Evolutionary conservation across 2,329 filamentous ascomycete species (phyloP), one percentile per base, ranked within the genome.

Genomic region (Penicillium sp.): DNA sequence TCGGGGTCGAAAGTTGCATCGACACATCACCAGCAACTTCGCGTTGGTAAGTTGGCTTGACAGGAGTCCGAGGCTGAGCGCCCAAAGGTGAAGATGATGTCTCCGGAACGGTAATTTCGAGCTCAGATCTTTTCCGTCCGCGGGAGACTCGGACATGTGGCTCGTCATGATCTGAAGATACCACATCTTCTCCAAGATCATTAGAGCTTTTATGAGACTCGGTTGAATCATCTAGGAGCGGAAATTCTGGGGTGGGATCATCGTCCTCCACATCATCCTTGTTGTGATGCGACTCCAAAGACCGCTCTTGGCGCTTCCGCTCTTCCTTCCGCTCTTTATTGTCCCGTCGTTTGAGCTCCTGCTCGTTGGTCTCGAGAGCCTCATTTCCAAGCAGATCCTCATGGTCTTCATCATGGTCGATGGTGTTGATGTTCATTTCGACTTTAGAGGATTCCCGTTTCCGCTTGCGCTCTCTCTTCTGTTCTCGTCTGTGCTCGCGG

Each of bases 391-490:
- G 37, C 22, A 26, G 35, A 42, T 53, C 51, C 2, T 38, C 51
- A 13, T 53, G 51, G 2, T n/a, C 6, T 19, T 26, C 35, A 53
- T 26, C 35, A 40, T 28, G 16, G 35, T 53, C 13, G n/a, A 8
- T 11, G 33, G 16, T 3, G 6, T n/a, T 25, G 35, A 25, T 53
- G 16, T n/a, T 11, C 3, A 25, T 13, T 37, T 49, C 46, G 28
- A 35, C 11, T 43, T 49, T 57, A 14, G n/a, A 49, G n/a, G 40
- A 57, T 49, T 57, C 26, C n/a, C 33, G 25, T 19, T 51, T 57
- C 22, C 22, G 54, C 45, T 35, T 49, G 5, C 37, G 19, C 52
- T 42, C 51, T 56, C 38, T n/a, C 26, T 53, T 53, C 51, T 53
- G 30, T 40, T 53, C 51, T 26, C 19, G 51, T 40, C 28, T 53